Base-by-base conservation (phyloP, 108 stramenopile genomes). In the Discostella pseudostelligera region DNA sequence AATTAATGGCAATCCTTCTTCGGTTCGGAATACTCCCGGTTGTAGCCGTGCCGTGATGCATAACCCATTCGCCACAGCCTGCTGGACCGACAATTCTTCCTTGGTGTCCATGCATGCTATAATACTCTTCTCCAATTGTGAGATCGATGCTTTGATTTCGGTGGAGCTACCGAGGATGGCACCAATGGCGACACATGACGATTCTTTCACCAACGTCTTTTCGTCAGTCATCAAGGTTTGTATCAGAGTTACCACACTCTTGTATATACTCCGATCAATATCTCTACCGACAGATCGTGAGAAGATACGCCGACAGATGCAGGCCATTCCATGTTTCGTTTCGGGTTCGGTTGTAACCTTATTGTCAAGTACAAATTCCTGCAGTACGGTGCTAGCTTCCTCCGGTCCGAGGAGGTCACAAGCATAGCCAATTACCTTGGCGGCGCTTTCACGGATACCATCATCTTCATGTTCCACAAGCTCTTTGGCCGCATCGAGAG, bases 381-480 rank as follows among this genome's bases (percentile, higher is more conserved):
- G 43, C 16, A 90, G 55, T 4, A 78, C 69, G 13, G 80, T 70
- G 20, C 47, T 62, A 7, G 89, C 68, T 26, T 47, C 62, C 14
- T 87, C 83, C 9, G 56, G 56, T 45, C 86, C 90, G 10, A 92
- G 68, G 35, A 89, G 70, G 13, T 80, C 82, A 59, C 84, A 87
- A 14, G 87, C 81, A 28, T 74, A 83, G 3, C 90, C 91, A 19
- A 90, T 58, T 0, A 92, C 94, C 71, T 92, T 92, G 9, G 87
- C 87, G 14, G 89, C 90, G 46, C 81, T 87, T 35, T 90, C 83
- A 9, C 94, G 84, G 0, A 95, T 82, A 17, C 90, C 83, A 22
- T 89, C 87, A 57, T 95, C 94, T 22, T 80, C 77, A 64, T 87
- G 86, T 2, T 59, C 32, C 40, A 90, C 45, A 29, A 95, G 62